These are phyloP conservation scores for Geranium brycei DNA, from an alignment of 345 rosid genomes.

Conservation along the genomic window DNA sequence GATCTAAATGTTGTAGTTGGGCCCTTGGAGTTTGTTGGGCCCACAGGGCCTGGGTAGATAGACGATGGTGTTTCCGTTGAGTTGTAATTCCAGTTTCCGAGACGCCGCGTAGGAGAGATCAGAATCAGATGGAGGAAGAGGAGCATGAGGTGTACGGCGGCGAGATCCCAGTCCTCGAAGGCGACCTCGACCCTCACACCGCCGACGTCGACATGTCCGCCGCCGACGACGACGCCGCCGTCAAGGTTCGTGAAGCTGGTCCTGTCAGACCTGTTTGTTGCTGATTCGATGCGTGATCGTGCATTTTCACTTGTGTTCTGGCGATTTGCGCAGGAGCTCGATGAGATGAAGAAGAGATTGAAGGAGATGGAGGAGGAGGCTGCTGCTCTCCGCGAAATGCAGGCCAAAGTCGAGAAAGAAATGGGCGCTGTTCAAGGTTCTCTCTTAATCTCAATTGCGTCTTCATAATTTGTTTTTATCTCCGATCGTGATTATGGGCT, in stretches of 20 bases:
- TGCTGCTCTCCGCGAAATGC: slow-evolving; percentile 47
- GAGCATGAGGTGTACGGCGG: slow-evolving; percentile 89
- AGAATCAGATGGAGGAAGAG: slow-evolving; percentile 54
- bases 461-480: no score
- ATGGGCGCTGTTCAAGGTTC: slow-evolving; percentile 36
- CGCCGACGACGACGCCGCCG: slow-evolving; percentile 55
- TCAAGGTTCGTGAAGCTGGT: slow-evolving; percentile 29
- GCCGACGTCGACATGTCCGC: slow-evolving; percentile 60
- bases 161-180: slow-evolving; percentile 55
- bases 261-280: not conserved
- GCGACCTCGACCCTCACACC: slow-evolving; percentile 39
- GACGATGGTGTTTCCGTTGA: no score
- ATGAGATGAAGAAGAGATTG: slow-evolving; percentile 38
- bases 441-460: not conserved
- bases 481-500: no score
- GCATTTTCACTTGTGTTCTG: not conserved
- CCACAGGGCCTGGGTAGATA: no score
- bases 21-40: no score
- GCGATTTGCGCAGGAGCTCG: slow-evolving; percentile 27
- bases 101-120: not conserved
- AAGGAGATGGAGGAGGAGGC: slow-evolving; percentile 58
- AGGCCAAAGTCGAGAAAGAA: slow-evolving; percentile 43
- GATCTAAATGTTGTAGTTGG: no score
- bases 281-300: no score
- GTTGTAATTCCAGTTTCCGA: no score